phyloP scores from a whole-genome alignment of 352 stramenopile species.

The Globisporangium nodosum region DNA sequence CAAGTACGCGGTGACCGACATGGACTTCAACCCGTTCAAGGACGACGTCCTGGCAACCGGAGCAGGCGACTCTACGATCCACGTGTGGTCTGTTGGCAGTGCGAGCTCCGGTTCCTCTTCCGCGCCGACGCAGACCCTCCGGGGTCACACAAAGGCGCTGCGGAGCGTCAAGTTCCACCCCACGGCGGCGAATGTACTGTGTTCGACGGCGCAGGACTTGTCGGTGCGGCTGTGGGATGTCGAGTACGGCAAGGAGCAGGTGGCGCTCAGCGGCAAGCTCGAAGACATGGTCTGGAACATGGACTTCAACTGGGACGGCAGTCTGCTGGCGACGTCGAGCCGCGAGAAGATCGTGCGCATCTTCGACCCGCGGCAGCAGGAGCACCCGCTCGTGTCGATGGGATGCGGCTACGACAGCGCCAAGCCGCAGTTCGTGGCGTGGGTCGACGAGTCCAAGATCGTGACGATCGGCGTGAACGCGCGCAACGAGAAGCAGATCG shows the following conservation, averaged over 20 bases:
- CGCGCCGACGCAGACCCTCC: slow-evolving; percentile 22
- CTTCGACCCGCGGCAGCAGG: slow-evolving; percentile 50
- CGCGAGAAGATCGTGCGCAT: slow-evolving; percentile 69
- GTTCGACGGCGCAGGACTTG: slow-evolving; percentile 48
- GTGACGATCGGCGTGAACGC: slow-evolving; percentile 53
- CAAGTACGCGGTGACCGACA: slow-evolving; percentile 50
- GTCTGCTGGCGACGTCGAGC: slow-evolving; percentile 58
- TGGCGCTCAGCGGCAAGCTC: slow-evolving; percentile 42
- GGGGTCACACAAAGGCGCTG: slow-evolving; percentile 46
- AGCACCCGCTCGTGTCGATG: slow-evolving; percentile 53
- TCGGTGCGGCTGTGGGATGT: slow-evolving; percentile 77
- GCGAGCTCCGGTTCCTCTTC: slow-evolving; percentile 5
- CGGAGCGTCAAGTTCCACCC: slow-evolving; percentile 66
- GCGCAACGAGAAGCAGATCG: slow-evolving; percentile 60
- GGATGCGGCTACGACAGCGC: slow-evolving; percentile 62
- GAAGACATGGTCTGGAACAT: slow-evolving; percentile 77
- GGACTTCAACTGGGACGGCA: slow-evolving; percentile 57
- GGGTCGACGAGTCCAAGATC: slow-evolving; percentile 34
- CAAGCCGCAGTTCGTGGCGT: slow-evolving; percentile 68
- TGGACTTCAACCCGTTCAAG: slow-evolving; percentile 62
- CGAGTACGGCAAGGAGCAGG: slow-evolving; percentile 36
- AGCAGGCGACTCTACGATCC: slow-evolving; percentile 50
- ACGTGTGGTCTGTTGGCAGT: slow-evolving; percentile 47
- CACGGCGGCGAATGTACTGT: slow-evolving; percentile 51
- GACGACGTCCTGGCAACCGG: slow-evolving; percentile 47